Base-by-base conservation (phyloP, 1,284 basidiomycete species). In the Xerocomus amazonicus region DNA sequence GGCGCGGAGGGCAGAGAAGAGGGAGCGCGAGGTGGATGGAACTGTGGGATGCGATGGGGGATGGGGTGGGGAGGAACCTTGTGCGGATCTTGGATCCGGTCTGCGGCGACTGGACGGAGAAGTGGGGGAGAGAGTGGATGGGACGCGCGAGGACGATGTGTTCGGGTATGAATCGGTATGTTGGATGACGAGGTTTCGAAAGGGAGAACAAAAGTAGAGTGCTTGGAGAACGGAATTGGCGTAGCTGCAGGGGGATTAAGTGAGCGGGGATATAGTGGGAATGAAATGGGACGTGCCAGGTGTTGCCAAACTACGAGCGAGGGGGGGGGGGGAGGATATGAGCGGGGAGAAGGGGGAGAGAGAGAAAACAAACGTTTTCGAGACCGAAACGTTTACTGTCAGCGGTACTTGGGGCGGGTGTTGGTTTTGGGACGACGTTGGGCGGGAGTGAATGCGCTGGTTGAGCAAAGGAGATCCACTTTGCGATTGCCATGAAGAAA, bases 191-290 rank as follows among this genome's bases (percentile, higher is more conserved):
- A 90, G 84, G 38, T 89, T 80, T 35, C 90, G 78, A 63, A 93
- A 91, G 0, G 90, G 88, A n/a, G 76, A 69, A 58, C 89, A 91
- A 58, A 87, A 89, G 71, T 97, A 99, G 48, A 99, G 82, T 0
- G 96, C 88, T 69, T 99, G 96, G 9, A 99, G 79, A 27, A 99
- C 92, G 14, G 96, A 98, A 72, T 98, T 99, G 74, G 90, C 94
- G 70, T 99, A 99, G 73, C 92, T 93, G 68, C 7, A 51, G 52
- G 33, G 19, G 59, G 61, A 64, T 41, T 9, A 52, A 10, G 46
- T 60, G 42, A 61, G 55, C 38, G 43, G 34, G 7, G 36, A n/a
- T n/a, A 19, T 8, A 41, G 23, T 27, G 41, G 45, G 42, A 48
- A 47, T 45, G 32, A 33, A 14, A 41, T 33, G 48, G 23, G 29